A percentile compares a stretch with the other conserved stretches of the same genome.
phyloP scores from a whole-genome alignment of 345 rosid genomes.

The Salix purpurea region DNA sequence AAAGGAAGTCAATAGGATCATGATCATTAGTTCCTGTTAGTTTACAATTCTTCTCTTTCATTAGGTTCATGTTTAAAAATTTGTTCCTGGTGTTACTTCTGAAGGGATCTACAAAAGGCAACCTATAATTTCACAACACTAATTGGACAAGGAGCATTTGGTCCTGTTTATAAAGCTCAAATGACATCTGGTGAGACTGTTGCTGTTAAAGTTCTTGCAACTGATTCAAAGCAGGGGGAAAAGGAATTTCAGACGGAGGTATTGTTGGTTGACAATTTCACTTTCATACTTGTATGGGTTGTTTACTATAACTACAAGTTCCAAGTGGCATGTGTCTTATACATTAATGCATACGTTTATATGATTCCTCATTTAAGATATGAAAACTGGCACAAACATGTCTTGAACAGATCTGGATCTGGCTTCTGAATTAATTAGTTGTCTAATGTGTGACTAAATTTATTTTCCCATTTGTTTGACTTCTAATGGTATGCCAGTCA shows the following conservation, averaged over 20 bases:
- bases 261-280: conserved; percentile 4
- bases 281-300: not conserved
- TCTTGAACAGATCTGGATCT: not conserved
- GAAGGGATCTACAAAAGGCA: conserved; percentile 96
- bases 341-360: not conserved
- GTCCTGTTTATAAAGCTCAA: conserved; percentile 96
- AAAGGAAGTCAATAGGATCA: not conserved
- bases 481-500: not conserved
- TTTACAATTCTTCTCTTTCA: not conserved
- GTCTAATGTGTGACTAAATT: not conserved
- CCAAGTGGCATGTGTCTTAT: conserved; percentile 1
- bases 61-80: conserved; percentile 1
- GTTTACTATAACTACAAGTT: not conserved
- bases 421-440: not conserved
- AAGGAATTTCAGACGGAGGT: conserved; percentile 98
- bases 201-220: conserved; percentile 93
- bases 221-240: conserved; percentile 98
- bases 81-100: conserved; percentile 5
- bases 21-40: not conserved
- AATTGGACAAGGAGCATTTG: conserved; percentile 97
- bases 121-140: conserved; percentile 83
- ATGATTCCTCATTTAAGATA: not conserved
- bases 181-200: conserved; percentile 87
- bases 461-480: not conserved
- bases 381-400: not conserved